Conservation (phyloP, 1,284 basidiomycete species). For the Polyporus tsugae region DNA sequence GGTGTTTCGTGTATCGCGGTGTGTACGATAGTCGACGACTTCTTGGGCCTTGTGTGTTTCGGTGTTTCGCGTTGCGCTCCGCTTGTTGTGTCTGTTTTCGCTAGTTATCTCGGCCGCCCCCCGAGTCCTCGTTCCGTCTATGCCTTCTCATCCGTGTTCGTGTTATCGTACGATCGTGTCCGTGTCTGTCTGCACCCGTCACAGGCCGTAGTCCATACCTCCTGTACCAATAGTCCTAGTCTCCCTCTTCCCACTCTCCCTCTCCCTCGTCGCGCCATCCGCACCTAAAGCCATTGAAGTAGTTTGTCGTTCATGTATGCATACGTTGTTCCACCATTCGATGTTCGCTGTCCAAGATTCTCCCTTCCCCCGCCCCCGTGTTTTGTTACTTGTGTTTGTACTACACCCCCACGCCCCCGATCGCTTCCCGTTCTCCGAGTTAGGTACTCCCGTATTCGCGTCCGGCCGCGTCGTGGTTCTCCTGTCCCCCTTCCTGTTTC, state of each 20-base stretch:
- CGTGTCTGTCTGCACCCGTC: neutral
- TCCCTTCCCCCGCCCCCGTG: conserved; percentile 2
- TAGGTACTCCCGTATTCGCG: neutral
- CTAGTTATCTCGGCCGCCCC: neutral
- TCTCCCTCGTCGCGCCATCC: neutral
- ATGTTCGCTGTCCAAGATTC: neutral
- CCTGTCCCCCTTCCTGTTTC: neutral
- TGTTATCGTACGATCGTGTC: conserved; percentile 6
- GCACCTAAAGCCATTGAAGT: neutral
- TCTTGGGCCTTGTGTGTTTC: conserved; percentile 15
- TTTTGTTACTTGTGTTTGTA: neutral
- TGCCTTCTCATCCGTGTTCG: neutral
- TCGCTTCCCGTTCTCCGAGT: neutral
- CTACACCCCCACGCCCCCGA: neutral
- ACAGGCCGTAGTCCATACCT: conserved; percentile 5
- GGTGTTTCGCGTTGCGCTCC: neutral
- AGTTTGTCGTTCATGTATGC: conserved; percentile 1
- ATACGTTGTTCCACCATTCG: neutral
- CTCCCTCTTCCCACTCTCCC: neutral
- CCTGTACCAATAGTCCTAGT: conserved; percentile 12
- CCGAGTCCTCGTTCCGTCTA: neutral
- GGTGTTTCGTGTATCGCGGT: neutral
- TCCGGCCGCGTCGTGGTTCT: neutral
- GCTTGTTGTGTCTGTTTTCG: neutral
- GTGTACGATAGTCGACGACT: conserved; percentile 23